A percentile compares a stretch with the other conserved stretches of the same genome.
phyloP scores from a whole-genome alignment of 1,284 basidiomycete species.

The Hemileia vastatrix region DNA sequence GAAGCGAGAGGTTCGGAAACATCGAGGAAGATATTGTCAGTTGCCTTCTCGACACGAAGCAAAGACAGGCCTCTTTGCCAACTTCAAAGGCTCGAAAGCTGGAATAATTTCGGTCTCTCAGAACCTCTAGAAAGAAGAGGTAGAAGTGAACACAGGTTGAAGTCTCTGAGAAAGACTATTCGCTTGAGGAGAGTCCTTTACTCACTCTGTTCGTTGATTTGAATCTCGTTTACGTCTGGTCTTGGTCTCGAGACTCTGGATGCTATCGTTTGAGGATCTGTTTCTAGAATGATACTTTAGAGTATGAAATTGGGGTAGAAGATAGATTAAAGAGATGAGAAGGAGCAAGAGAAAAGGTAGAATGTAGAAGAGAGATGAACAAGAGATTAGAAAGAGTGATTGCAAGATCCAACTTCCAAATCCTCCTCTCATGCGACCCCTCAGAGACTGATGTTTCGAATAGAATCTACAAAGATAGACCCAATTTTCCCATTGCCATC shows the following conservation, averaged over 20 bases:
- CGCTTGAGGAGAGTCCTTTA: not conserved
- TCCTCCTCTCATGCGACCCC: too few species aligned
- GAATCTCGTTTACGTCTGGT: conserved; percentile 90
- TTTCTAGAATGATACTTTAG: conserved; percentile 85
- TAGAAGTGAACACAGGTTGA: conserved; percentile 47
- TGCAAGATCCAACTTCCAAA: too few species aligned
- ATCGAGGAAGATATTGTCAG: not conserved
- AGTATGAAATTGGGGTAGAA: too few species aligned
- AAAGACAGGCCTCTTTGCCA: too few species aligned
- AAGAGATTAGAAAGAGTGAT: conserved; percentile 14
- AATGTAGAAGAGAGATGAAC: conserved; percentile 6
- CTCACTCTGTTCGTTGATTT: conserved; percentile 92
- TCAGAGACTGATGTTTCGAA: too few species aligned
- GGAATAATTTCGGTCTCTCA: too few species aligned
- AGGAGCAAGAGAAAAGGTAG: not conserved
- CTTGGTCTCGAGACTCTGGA: conserved; percentile 83
- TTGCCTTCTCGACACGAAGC: not conserved
- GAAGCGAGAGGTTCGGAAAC: not conserved
- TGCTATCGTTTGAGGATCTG: conserved; percentile 85
- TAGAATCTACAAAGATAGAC: not conserved
- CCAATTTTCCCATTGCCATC: not conserved
- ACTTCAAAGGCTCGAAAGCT: too few species aligned
- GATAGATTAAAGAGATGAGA: conserved; percentile 1
- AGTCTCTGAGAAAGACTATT: not conserved
- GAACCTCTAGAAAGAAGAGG: not conserved